Percentiles rank a stretch among this genome's conserved stretches.
Evolutionary conservation across 805 yeast species (phyloP).

Genomic region (Ogataea paraovalis): DNA sequence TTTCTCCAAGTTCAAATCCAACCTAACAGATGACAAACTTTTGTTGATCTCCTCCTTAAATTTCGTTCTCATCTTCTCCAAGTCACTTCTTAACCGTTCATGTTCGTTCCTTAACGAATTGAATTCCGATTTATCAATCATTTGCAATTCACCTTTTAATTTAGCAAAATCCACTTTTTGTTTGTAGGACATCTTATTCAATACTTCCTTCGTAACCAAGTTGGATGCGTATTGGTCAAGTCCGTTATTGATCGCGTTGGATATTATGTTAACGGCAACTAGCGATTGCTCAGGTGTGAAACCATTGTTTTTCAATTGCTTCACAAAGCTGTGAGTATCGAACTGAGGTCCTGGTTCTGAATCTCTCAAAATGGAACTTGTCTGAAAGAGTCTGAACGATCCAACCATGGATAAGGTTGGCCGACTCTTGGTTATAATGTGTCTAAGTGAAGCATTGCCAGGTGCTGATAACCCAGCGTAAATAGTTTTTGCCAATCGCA

Average conservation of each 20-base stretch:
- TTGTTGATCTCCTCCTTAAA: slow-evolving; percentile 89
- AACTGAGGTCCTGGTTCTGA: slow-evolving; percentile 37
- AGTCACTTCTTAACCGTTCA: slow-evolving; percentile 75
- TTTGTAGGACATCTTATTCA: slow-evolving; percentile 83
- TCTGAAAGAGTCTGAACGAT: background rate
- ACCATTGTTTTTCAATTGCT: slow-evolving; percentile 58
- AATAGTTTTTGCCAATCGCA: too few relatives aligned
- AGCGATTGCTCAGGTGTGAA: slow-evolving; percentile 75
- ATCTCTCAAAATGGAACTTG: background rate
- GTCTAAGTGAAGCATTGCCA: too few relatives aligned
- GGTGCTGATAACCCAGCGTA: too few relatives aligned
- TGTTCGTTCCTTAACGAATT: slow-evolving; percentile 80
- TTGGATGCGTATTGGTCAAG: slow-evolving; percentile 68
- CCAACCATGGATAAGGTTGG: background rate
- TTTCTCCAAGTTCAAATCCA: slow-evolving; percentile 89
- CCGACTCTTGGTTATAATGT: background rate
- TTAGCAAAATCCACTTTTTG: slow-evolving; percentile 97
- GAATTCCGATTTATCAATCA: slow-evolving; percentile 83
- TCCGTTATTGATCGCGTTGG: slow-evolving; percentile 76
- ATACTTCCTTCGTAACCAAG: slow-evolving; percentile 79
- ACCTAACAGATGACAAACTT: slow-evolving; percentile 82
- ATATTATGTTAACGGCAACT: slow-evolving; percentile 69
- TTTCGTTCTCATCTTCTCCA: slow-evolving; percentile 80
- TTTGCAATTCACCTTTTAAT: slow-evolving; percentile 84
- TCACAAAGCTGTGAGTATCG: slow-evolving; percentile 73